phyloP scores from a whole-genome alignment of 139 green algal species.

The Astrephomene gubernaculifera region DNA sequence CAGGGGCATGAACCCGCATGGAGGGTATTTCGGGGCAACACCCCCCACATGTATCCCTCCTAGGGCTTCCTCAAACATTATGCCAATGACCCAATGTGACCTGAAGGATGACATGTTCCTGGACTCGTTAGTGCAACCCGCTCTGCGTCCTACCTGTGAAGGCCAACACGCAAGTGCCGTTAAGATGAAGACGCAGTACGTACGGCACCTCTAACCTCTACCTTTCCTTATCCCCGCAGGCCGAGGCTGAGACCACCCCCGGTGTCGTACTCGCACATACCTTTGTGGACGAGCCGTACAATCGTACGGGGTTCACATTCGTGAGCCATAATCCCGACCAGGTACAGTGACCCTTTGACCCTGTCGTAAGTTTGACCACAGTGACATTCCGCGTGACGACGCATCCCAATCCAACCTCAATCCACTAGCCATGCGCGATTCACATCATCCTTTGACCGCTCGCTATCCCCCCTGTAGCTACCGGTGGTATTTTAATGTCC shows the following conservation, averaged over 20 bases:
- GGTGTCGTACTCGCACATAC: conserved; percentile 55
- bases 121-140: neutral
- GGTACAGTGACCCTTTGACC: no score
- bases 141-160: no score
- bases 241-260: neutral
- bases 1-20: neutral
- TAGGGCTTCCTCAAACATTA: neutral
- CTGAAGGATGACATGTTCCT: neutral
- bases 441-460: neutral
- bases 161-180: neutral
- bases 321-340: conserved; percentile 11
- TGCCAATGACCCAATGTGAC: no score
- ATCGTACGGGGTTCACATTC: conserved; percentile 82
- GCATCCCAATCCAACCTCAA: neutral
- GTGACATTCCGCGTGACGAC: neutral
- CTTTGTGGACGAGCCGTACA: conserved; percentile 81
- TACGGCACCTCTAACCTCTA: neutral
- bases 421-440: neutral
- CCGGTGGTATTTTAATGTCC: neutral
- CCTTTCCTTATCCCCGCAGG: neutral
- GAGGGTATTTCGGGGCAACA: neutral
- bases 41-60: neutral
- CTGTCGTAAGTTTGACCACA: neutral
- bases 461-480: neutral
- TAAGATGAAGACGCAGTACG: no score